phyloP scores from a whole-genome alignment of 306 rosid species.

The Vachellia collinsii region DNA sequence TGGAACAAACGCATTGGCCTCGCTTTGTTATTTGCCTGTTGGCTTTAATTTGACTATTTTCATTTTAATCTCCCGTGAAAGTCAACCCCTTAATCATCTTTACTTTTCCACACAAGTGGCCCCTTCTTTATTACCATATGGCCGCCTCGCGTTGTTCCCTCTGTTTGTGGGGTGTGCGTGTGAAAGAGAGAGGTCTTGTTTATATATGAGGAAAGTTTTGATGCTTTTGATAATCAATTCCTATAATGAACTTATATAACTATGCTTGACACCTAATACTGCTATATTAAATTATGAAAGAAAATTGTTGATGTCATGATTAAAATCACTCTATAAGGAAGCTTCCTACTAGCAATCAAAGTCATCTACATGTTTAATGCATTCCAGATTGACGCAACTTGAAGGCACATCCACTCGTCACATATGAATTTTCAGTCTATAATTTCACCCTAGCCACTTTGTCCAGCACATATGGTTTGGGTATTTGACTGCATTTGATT shows the following conservation, averaged over 20 bases:
- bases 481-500: no score
- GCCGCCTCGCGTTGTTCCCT: background rate
- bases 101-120: no score
- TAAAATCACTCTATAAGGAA: background rate
- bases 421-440: background rate
- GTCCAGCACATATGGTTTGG: no score
- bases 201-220: no score
- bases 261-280: no score
- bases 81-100: background rate
- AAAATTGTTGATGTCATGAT: background rate
- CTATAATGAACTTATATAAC: no score
- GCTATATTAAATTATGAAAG: no score
- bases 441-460: background rate
- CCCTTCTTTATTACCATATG: background rate
- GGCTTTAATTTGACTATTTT: background rate
- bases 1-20: background rate
- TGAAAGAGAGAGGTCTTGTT: no score
- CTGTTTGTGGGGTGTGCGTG: no score
- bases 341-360: background rate
- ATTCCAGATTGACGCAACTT: background rate
- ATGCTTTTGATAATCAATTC: no score
- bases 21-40: background rate
- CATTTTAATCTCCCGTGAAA: background rate
- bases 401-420: constrained; percentile 12
- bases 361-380: constrained; percentile 3